Conservation (phyloP, 2,329 filamentous ascomycete species). For the Botrytis byssoidea region DNA sequence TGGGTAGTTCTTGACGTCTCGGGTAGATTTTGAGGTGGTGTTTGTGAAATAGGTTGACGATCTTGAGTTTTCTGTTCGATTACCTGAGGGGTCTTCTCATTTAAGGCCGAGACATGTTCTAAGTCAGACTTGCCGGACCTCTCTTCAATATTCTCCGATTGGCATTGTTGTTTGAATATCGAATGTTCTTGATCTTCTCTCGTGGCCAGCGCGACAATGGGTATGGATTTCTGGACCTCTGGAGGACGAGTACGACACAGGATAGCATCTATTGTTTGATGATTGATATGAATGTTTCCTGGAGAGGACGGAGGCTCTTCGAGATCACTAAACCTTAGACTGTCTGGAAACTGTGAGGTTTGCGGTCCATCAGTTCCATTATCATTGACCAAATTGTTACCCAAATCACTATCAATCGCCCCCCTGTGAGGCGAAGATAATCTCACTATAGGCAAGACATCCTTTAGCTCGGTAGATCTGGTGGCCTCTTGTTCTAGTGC, state of each 20-base stretch:
- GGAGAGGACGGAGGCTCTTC: conserved; percentile 25
- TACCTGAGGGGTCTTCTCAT: background rate
- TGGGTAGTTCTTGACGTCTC: background rate
- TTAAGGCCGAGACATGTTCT: background rate
- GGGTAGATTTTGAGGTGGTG: background rate
- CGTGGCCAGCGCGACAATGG: background rate
- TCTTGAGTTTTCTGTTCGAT: background rate
- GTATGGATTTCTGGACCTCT: background rate
- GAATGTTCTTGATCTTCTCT: background rate
- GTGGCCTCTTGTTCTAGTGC: background rate
- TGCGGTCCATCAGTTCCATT: background rate
- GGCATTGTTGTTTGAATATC: background rate
- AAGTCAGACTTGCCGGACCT: background rate
- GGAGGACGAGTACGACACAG: conserved; percentile 23
- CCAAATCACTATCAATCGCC: background rate
- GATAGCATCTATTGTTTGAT: conserved; percentile 28
- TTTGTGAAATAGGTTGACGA: background rate
- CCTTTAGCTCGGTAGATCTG: background rate
- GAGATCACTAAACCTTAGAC: background rate
- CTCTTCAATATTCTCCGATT: background rate
- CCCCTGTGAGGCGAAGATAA: background rate
- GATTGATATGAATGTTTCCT: conserved; percentile 26
- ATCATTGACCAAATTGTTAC: background rate
- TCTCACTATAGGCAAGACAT: background rate
- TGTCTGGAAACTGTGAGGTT: background rate